Evolutionary conservation across 2,329 filamentous ascomycete genomes (phyloP), one percentile per base, ranked within the genome.

Genomic region (Ilyonectria sp.): DNA sequence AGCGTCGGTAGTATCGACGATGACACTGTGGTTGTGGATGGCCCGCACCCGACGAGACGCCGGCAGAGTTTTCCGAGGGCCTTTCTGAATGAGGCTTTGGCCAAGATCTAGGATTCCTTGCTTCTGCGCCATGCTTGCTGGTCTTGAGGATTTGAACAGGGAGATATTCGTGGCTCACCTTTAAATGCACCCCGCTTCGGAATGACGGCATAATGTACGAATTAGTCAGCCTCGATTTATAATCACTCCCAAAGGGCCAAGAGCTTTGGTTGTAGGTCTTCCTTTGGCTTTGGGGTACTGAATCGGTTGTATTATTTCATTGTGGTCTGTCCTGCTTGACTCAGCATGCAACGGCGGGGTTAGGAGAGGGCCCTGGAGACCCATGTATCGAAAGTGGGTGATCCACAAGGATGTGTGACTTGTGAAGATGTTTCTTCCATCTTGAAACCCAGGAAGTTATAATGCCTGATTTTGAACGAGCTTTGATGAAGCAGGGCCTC

Each of bases 1-100:
- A 2, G 80, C 82, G 23, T 75, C 66, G 1, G 76, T 78, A 0
- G 82, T 82, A 63, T 85, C 83, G 17, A 81, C 77, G 26, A 82
- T 78, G 63, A 72, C 73, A 5, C 69, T 71, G 26, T 75, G 71
- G 63, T 81, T 78, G 62, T 78, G 74, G 10, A 81, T 60, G 47
- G 81, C 78, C 13, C 80, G 76, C 29, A 82, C 68, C 6, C 80
- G 76, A 11, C 80, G 79, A 2, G 75, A 69, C 26, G 77, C 71
- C 2, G 55, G 43, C 5, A 69, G 53, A 0, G 54, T 66, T 26
- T 70, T 78, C 6, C 63, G 64, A 11, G 74, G 70, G 1, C 73
- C 74, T 26, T 72, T 50, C 13, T 71, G 56, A 19, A 73, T 63
- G 15, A 73, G 58, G 5, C 37, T 66, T 10, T 58, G 55, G 1